Evolutionary conservation across 129 eudicot species (phyloP), one percentile per base, ranked within the genome.

Genomic region (Flaveria ramosissima): DNA sequence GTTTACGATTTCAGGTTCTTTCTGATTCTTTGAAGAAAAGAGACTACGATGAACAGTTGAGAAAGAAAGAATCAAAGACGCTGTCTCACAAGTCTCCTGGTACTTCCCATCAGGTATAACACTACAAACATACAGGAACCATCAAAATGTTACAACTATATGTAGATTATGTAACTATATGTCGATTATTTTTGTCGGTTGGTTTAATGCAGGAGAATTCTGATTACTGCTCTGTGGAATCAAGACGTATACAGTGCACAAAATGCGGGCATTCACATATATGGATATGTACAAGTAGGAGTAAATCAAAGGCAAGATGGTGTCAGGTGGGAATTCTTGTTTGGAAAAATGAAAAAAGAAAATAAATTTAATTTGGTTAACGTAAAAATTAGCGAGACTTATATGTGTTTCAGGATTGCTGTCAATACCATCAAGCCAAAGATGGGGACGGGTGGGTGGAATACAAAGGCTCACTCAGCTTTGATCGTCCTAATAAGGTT

Each of bases 381-480:
- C 16, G 45, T 27, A 36, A 36, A 36, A 50, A 68, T 51, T 43
- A 42, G 78, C 46, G 23, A 47, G 24, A 39, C 61, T 11, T 80
- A 10, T 64, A 65, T 26, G 26, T 76, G 80, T 68, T 87, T 42
- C 75, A 95, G 99, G 99, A 95, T 85, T 95, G 99, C 67, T 89
- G 97, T 73, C 97, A 91, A 73, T 88, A 89, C 86, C 99, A 95
- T 80, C 99, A 89, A 88, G 99, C 99, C 68, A 95, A 89, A 77
- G 99, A 95, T 80, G 99, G 99, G 24, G 99, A 95, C 75, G 99
- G 99, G 50, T 95, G 99, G 99, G 97, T 95, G 9, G 99, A 95
- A 80, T 91, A 95, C 83, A 91, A 82, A 79, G 99, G 97, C 24
- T 95, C 97, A 12, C 78, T 95, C 61, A 90, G 88, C 73, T 91